Conservation (phyloP, 2,329 filamentous ascomycete genomes). For the Stromatinia cepivora region DNA sequence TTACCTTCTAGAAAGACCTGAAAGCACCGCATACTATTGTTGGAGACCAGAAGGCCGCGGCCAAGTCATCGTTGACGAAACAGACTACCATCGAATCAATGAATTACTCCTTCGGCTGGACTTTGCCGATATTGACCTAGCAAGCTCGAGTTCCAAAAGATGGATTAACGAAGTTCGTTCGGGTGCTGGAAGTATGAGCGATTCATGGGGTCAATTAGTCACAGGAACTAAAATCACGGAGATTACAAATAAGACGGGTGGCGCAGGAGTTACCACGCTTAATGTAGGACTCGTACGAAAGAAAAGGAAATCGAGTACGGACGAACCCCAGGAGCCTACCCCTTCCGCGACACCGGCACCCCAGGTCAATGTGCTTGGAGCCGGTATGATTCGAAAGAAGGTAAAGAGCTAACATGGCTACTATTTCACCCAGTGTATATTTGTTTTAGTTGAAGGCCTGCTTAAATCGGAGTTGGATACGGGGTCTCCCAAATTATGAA, state of each 20-base stretch:
- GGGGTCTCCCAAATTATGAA: neutral
- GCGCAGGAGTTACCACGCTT: conserved; percentile 41
- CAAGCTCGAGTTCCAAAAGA: conserved; percentile 62
- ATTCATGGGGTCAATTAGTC: conserved; percentile 54
- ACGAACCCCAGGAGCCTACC: conserved; percentile 22
- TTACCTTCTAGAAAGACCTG: conserved; percentile 51
- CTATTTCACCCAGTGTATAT: neutral
- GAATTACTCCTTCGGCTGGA: conserved; percentile 73
- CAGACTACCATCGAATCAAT: conserved; percentile 64
- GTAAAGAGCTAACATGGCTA: conserved; percentile 46
- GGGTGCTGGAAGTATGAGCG: conserved; percentile 41
- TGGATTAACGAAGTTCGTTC: conserved; percentile 69
- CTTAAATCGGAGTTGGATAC: conserved; percentile 18
- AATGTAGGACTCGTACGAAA: conserved; percentile 49
- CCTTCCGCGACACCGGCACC: conserved; percentile 20
- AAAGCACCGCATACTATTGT: conserved; percentile 60
- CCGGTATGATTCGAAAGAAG: conserved; percentile 58
- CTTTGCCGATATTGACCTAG: conserved; percentile 65
- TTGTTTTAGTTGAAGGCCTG: neutral
- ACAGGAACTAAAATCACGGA: conserved; percentile 46
- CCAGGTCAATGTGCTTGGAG: conserved; percentile 51
- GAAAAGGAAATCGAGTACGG: conserved; percentile 47
- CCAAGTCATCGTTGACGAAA: conserved; percentile 61
- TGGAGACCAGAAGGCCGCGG: conserved; percentile 66
- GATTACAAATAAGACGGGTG: conserved; percentile 26